Conservation (phyloP, 2,329 filamentous ascomycete genomes). For the Aspergillus bombycis region DNA sequence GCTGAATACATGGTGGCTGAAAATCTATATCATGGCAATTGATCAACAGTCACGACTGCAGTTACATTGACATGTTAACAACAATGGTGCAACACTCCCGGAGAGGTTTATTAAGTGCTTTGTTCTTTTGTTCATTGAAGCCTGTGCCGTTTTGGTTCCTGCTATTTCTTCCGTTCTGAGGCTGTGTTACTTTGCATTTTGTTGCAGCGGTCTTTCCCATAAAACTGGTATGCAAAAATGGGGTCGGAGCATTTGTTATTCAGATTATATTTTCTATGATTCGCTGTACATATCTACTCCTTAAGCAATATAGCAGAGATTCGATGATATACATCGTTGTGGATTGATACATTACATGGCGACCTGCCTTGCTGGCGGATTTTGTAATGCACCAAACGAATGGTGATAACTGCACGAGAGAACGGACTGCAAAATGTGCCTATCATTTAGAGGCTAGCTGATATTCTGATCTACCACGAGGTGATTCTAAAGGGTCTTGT, state of each 20-base stretch:
- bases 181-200: slow-evolving; percentile 10
- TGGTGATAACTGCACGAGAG: not conserved
- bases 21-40: slow-evolving; percentile 8
- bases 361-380: not conserved
- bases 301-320: slow-evolving; percentile 6
- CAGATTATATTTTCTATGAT: slow-evolving; percentile 8
- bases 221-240: slow-evolving; percentile 21
- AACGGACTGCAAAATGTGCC: not conserved
- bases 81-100: not conserved
- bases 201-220: slow-evolving; percentile 18
- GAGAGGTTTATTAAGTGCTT: slow-evolving; percentile 5
- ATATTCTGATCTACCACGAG: not conserved
- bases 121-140: slow-evolving; percentile 6
- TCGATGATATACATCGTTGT: not conserved
- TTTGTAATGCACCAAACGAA: not conserved
- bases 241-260: slow-evolving; percentile 25
- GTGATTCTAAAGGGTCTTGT: not conserved
- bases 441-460: not conserved
- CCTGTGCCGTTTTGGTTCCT: slow-evolving; percentile 2
- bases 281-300: slow-evolving; percentile 23
- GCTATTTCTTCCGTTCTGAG: not conserved
- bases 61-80: not conserved
- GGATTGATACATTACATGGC: not conserved
- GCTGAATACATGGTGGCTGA: slow-evolving; percentile 1
- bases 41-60: slow-evolving; percentile 11